Evolutionary conservation across 2,329 filamentous ascomycete species (phyloP).

Genomic region (Colletotrichum filicis): DNA sequence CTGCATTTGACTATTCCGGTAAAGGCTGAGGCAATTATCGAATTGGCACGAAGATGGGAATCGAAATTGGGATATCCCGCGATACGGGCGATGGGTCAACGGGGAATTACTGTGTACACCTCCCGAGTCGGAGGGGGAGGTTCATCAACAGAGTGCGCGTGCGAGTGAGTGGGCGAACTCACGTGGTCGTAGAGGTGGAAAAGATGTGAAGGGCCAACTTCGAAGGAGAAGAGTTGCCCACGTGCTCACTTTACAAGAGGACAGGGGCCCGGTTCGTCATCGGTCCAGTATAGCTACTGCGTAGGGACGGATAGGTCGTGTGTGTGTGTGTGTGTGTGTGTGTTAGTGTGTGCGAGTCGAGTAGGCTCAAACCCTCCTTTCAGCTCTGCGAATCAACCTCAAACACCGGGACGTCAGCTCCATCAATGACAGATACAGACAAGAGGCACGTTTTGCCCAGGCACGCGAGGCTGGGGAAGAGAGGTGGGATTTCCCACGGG

Average conservation of each 20-base stretch:
- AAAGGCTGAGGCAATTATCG: neutral
- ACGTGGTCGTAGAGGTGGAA: too few relatives aligned
- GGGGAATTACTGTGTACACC: too few relatives aligned
- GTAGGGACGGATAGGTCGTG: neutral
- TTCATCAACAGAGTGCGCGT: neutral
- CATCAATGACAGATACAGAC: neutral
- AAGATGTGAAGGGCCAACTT: neutral
- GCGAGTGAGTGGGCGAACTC: neutral
- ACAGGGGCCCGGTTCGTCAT: slow-evolving; percentile 4
- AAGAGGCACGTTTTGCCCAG: slow-evolving; percentile 1
- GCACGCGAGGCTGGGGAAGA: neutral
- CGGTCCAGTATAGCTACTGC: neutral
- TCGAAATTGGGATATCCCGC: neutral
- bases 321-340: too few relatives aligned
- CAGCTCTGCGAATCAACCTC: neutral
- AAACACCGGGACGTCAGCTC: neutral
- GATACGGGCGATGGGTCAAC: neutral
- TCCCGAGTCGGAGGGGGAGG: neutral
- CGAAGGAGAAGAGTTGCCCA: slow-evolving; percentile 1
- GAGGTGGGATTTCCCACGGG: neutral
- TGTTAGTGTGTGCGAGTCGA: neutral
- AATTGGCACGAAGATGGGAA: too few relatives aligned
- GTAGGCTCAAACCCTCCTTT: neutral
- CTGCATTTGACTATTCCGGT: neutral
- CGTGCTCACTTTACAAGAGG: slow-evolving; percentile 24